A percentile compares a stretch with the other conserved stretches of the same genome.
phyloP scores from a whole-genome alignment of 306 rosid genomes.

The Vicia faba region DNA sequence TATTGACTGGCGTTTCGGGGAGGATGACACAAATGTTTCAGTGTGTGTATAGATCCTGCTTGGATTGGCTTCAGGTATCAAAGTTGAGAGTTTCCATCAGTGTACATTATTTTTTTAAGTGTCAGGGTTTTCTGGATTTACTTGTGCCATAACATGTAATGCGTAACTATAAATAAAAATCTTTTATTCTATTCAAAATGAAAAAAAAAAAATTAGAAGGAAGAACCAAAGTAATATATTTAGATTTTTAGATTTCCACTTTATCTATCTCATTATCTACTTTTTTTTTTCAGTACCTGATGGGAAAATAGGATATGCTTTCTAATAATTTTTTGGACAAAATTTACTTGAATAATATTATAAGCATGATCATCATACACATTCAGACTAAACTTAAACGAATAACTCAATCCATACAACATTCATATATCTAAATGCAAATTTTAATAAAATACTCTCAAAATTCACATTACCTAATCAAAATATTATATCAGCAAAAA shows the following conservation, averaged over 20 bases:
- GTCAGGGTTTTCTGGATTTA: slow-evolving; percentile 51
- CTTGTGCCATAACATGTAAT: slow-evolving; percentile 53
- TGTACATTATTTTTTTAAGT: slow-evolving; percentile 54
- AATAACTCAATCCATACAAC: too few species aligned
- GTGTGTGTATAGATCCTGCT: slow-evolving; percentile 47
- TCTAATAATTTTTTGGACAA: too few species aligned
- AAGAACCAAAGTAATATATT: slow-evolving; percentile 33
- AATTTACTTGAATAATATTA: too few species aligned
- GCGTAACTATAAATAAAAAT: slow-evolving; percentile 59
- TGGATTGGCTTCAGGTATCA: slow-evolving; percentile 46
- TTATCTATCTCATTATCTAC: background rate
- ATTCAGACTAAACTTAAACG: too few species aligned
- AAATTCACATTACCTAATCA: too few species aligned
- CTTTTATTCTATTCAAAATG: background rate
- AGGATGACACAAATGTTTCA: slow-evolving; percentile 40
- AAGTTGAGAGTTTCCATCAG: slow-evolving; percentile 39
- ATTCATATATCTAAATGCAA: too few species aligned
- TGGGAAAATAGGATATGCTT: too few species aligned
- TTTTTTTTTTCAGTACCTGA: background rate
- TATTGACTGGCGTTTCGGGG: slow-evolving; percentile 34
- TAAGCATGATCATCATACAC: too few species aligned
- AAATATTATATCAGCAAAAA: too few species aligned
- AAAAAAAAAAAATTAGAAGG: background rate
- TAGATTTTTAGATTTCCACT: slow-evolving; percentile 27
- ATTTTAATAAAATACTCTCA: too few species aligned